phyloP scores from a whole-genome alignment of 139 green algal species.

The Chlorokybus atmophyticus region DNA sequence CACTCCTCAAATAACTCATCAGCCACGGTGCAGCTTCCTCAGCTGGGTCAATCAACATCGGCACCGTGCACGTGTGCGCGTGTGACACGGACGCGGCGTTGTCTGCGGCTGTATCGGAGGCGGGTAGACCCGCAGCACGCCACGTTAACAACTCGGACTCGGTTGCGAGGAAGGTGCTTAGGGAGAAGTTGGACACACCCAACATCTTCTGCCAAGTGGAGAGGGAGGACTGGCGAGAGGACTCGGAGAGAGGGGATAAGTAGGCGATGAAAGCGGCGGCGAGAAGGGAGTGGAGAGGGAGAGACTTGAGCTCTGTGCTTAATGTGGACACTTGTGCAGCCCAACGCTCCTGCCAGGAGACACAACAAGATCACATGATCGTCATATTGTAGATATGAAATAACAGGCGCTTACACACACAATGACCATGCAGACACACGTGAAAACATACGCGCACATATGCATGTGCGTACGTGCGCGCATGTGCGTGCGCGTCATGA shows the following conservation, averaged over 20 bases:
- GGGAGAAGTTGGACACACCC: too few species aligned
- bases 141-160: slow-evolving; percentile 63
- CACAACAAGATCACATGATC: too few species aligned
- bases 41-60: slow-evolving; percentile 64
- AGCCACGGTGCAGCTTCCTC: slow-evolving; percentile 51
- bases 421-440: too few species aligned
- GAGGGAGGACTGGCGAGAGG: slow-evolving; percentile 15
- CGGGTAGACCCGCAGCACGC: slow-evolving; percentile 55
- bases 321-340: slow-evolving; percentile 37
- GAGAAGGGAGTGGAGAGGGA: slow-evolving; percentile 39
- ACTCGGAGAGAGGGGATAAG: slow-evolving; percentile 40
- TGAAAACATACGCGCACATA: too few species aligned
- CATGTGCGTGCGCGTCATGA: too few species aligned
- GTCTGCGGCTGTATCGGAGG: slow-evolving; percentile 46
- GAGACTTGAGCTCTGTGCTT: slow-evolving; percentile 25
- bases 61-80: slow-evolving; percentile 27
- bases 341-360: too few species aligned
- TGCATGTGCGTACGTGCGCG: too few species aligned
- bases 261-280: slow-evolving; percentile 51
- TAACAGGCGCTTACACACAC: too few species aligned
- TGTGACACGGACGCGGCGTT: slow-evolving; percentile 63
- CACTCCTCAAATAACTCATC: slow-evolving; percentile 28
- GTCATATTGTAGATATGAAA: too few species aligned
- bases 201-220: slow-evolving; percentile 22
- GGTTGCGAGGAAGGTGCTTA: too few species aligned